Evolutionary conservation across 176 grass and related monocot species (phyloP).

Genomic region (Juncus effusus): DNA sequence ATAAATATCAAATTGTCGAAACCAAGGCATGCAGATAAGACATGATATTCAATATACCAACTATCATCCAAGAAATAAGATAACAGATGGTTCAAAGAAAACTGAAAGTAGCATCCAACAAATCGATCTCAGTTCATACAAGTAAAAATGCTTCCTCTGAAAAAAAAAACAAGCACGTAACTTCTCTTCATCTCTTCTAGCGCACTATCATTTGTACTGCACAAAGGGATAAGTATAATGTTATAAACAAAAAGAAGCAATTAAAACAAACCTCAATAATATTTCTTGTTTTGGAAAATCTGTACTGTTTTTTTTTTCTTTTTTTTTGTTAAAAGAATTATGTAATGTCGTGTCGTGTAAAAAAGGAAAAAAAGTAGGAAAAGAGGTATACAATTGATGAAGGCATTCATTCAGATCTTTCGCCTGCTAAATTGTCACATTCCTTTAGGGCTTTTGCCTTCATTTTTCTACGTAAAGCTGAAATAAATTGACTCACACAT

Average conservation of each 20-base stretch:
- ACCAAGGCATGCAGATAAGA: too few species aligned
- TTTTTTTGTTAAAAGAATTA: too few species aligned
- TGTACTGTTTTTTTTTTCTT: background rate
- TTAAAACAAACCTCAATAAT: background rate
- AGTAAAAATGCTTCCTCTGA: too few species aligned
- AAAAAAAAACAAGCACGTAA: conserved; percentile 43
- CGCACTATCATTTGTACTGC: conserved; percentile 76
- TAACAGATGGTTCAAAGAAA: too few species aligned
- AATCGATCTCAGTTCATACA: too few species aligned
- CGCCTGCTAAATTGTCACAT: conserved; percentile 69
- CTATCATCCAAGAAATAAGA: too few species aligned
- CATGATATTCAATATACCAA: too few species aligned
- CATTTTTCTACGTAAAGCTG: conserved; percentile 99
- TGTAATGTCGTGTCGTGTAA: too few species aligned
- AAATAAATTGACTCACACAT: conserved; percentile 10
- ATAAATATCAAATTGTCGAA: too few species aligned
- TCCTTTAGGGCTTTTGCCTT: conserved; percentile 85
- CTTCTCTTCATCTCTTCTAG: conserved; percentile 95
- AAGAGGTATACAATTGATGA: conserved; percentile 75
- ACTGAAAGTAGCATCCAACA: conserved; percentile 19
- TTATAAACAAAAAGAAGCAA: background rate
- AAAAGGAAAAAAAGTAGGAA: background rate
- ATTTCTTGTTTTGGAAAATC: background rate
- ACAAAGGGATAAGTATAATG: conserved; percentile 29
- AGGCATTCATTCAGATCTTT: conserved; percentile 93